These are phyloP conservation scores for Periconia sp. DNA, from an alignment of 2,329 filamentous ascomycete species.

Conservation along the genomic window DNA sequence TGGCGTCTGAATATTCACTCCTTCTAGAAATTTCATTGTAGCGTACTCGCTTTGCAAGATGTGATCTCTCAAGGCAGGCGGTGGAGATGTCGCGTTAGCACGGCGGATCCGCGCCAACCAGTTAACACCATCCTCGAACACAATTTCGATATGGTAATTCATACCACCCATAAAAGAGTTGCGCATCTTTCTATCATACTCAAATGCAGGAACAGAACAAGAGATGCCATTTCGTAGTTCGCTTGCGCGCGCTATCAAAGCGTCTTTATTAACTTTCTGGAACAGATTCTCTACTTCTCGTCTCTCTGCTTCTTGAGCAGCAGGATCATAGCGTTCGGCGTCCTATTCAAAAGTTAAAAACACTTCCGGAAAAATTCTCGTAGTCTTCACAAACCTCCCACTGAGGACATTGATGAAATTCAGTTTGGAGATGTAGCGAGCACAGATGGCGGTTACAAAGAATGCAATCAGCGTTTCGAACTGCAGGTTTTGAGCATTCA, in stretches of 20 bases:
- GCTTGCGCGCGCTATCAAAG: conserved; percentile 41
- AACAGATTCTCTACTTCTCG: conserved; percentile 34
- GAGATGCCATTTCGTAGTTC: conserved; percentile 38
- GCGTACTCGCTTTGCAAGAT: conserved; percentile 9
- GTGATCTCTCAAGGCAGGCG: conserved; percentile 5
- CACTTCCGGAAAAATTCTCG: neutral
- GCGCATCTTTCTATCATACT: conserved; percentile 38
- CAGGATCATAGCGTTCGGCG: conserved; percentile 37
- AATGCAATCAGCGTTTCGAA: conserved; percentile 7
- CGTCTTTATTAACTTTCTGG: conserved; percentile 38
- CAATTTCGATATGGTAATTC: conserved; percentile 49
- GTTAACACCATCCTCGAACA: conserved; percentile 46
- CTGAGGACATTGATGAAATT: conserved; percentile 6
- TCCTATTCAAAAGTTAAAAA: conserved; percentile 29
- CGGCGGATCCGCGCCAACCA: conserved; percentile 50
- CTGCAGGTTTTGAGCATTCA: conserved; percentile 6
- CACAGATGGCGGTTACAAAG: conserved; percentile 8
- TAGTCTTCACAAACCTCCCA: conserved; percentile 5
- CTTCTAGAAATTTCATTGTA: conserved; percentile 9
- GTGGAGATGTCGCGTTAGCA: conserved; percentile 9
- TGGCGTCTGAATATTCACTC: conserved; percentile 3
- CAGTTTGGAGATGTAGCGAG: conserved; percentile 5
- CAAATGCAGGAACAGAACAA: conserved; percentile 41
- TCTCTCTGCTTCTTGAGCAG: conserved; percentile 36
- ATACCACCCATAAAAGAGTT: conserved; percentile 49